Conservation (phyloP, 1,284 basidiomycete species). For the Leccinum huronense region DNA sequence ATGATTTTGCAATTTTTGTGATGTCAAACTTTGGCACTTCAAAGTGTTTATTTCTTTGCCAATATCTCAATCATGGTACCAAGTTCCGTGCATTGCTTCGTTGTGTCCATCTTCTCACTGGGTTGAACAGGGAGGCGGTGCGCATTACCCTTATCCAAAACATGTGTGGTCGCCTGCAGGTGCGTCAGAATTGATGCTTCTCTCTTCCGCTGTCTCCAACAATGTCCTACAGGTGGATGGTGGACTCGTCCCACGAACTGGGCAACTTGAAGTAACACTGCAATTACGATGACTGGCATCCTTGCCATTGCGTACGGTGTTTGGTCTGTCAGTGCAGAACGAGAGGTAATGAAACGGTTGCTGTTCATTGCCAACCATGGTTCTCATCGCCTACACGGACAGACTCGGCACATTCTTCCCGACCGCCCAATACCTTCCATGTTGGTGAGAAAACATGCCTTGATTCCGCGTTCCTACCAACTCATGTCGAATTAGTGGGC, state of each 20-base stretch:
- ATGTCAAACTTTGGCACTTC: no score
- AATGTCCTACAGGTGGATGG: conserved; percentile 58
- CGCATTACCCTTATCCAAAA: conserved; percentile 68
- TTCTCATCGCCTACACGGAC: conserved; percentile 13
- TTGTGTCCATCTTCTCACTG: background rate
- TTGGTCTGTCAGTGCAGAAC: conserved; percentile 61
- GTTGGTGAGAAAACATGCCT: conserved; percentile 43
- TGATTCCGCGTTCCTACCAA: background rate
- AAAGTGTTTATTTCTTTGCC: background rate
- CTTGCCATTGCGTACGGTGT: conserved; percentile 54
- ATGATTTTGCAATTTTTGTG: no score
- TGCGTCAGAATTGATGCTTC: conserved; percentile 25
- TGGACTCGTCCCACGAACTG: conserved; percentile 72
- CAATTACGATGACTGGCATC: conserved; percentile 58
- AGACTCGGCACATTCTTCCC: conserved; percentile 43
- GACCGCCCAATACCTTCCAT: conserved; percentile 61
- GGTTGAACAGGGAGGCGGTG: conserved; percentile 55
- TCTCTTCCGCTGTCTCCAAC: conserved; percentile 5
- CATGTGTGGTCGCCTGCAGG: conserved; percentile 70
- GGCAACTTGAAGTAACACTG: conserved; percentile 56
- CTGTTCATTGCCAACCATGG: background rate
- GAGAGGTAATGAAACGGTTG: conserved; percentile 49
- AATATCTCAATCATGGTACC: conserved; percentile 16
- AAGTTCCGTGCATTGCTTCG: background rate
- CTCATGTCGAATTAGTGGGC: conserved; percentile 42